These are phyloP conservation scores for Phytophthora sojae DNA, from an alignment of 352 stramenopile species.

Conservation along the genomic window DNA sequence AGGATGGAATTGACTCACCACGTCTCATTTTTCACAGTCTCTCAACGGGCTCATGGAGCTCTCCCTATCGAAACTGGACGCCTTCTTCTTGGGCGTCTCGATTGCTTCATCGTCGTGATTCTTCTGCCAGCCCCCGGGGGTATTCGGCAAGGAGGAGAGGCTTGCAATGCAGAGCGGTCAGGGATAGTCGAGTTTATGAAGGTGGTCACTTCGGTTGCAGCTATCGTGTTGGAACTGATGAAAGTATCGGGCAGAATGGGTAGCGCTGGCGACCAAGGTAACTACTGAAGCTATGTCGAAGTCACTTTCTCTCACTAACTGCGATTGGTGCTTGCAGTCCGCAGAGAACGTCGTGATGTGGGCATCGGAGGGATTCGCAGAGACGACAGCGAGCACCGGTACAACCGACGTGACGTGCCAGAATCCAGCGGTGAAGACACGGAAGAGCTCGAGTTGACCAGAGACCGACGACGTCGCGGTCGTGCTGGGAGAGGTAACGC, in stretches of 20 bases:
- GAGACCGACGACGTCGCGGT: conserved; percentile 2
- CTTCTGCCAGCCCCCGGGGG: background rate
- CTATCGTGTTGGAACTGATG: conserved; percentile 3
- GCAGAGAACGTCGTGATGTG: background rate
- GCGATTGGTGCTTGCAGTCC: background rate
- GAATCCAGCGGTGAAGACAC: conserved; percentile 5
- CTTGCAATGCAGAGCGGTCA: conserved; percentile 1
- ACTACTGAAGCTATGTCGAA: background rate
- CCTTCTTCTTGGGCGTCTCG: conserved; percentile 7
- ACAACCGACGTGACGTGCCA: background rate
- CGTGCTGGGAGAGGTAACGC: background rate
- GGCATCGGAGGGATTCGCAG: background rate
- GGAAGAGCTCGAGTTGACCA: background rate
- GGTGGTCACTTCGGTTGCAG: background rate
- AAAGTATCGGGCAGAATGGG: background rate
- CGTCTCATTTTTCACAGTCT: background rate
- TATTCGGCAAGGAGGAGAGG: background rate
- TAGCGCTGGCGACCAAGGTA: background rate
- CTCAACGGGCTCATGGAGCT: conserved; percentile 2
- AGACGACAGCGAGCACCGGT: background rate
- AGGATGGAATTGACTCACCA: background rate
- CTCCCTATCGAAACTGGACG: conserved; percentile 2
- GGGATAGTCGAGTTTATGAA: conserved; percentile 3
- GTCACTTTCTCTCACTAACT: background rate
- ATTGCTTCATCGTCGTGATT: conserved; percentile 3